Percentiles rank a stretch among this genome's conserved stretches.
Conservation (phyloP, 2,329 filamentous ascomycete species). For the Leptographium procerum region DNA sequence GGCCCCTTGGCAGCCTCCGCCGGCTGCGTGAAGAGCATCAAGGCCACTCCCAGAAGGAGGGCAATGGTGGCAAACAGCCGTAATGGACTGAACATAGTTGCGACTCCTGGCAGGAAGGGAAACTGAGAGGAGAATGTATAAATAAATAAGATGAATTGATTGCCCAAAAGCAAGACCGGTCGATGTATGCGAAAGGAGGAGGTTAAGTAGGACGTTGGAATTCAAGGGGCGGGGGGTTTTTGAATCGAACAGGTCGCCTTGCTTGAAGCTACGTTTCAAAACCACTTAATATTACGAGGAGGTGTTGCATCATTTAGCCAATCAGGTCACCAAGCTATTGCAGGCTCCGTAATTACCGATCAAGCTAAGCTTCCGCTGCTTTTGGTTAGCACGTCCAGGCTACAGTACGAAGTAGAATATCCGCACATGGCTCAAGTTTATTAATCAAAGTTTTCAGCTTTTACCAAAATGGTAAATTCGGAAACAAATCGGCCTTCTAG, state of each 20-base stretch:
- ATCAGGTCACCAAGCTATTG: not conserved
- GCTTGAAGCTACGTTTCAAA: slow-evolving; percentile 11
- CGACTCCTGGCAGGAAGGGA: not conserved
- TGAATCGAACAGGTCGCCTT: not conserved
- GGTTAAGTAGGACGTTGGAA: not conserved
- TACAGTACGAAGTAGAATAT: not conserved
- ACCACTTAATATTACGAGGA: not conserved
- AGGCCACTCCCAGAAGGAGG: slow-evolving; percentile 62
- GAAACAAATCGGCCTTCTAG: not conserved
- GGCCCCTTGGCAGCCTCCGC: slow-evolving; percentile 71
- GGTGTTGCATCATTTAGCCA: not conserved
- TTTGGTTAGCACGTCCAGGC: not conserved
- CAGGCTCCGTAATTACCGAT: not conserved
- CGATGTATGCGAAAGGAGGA: not conserved
- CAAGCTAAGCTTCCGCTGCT: not conserved
- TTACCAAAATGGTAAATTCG: not conserved
- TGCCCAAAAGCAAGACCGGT: not conserved
- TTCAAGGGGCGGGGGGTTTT: not conserved
- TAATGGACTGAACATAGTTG: slow-evolving; percentile 60
- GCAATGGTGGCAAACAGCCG: slow-evolving; percentile 60
- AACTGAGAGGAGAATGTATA: not conserved
- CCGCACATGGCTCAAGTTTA: not conserved
- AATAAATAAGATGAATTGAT: not conserved
- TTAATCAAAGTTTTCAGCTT: not conserved
- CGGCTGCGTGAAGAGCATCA: slow-evolving; percentile 66